Conservation (phyloP, 805 yeast species). For the Spathaspora arborariae region DNA sequence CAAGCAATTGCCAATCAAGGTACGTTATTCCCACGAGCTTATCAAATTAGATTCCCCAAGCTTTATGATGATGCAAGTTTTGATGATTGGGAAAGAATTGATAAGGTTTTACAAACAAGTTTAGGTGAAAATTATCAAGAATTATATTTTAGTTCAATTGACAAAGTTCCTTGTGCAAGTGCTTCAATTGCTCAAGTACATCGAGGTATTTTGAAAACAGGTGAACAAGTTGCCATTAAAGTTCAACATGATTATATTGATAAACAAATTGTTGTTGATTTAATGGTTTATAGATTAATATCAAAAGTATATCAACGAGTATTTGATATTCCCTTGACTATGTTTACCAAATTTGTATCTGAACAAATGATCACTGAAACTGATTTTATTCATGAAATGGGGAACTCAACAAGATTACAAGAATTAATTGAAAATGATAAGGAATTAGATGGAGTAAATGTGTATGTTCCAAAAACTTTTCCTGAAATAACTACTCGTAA, state of each 20-base stretch:
- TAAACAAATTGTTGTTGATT: slow-evolving; percentile 58
- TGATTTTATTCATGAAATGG: slow-evolving; percentile 54
- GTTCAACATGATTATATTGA: slow-evolving; percentile 62
- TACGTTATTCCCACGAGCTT: slow-evolving; percentile 59
- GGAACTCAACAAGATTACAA: slow-evolving; percentile 45
- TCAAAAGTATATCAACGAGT: slow-evolving; percentile 51
- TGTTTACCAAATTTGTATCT: slow-evolving; percentile 54
- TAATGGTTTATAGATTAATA: slow-evolving; percentile 51
- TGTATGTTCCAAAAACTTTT: slow-evolving; percentile 56
- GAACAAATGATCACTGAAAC: slow-evolving; percentile 57
- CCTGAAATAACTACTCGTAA: slow-evolving; percentile 43
- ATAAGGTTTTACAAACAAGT: slow-evolving; percentile 27
- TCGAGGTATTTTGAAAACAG: slow-evolving; percentile 42
- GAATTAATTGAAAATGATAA: slow-evolving; percentile 39
- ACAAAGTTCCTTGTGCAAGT: slow-evolving; percentile 62
- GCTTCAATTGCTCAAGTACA: slow-evolving; percentile 77
- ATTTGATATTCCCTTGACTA: slow-evolving; percentile 61
- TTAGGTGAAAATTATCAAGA: slow-evolving; percentile 16
- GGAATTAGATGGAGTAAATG: slow-evolving; percentile 29
- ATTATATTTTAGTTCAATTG: slow-evolving; percentile 40
- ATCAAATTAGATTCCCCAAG: slow-evolving; percentile 51
- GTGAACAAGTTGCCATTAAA: slow-evolving; percentile 59
- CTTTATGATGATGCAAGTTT: slow-evolving; percentile 69
- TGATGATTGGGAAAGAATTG: slow-evolving; percentile 48
- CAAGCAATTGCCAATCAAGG: slow-evolving; percentile 80